Conservation (phyloP, 768 basidiomycete genomes). For the Strobilomyces echinocephalus region DNA sequence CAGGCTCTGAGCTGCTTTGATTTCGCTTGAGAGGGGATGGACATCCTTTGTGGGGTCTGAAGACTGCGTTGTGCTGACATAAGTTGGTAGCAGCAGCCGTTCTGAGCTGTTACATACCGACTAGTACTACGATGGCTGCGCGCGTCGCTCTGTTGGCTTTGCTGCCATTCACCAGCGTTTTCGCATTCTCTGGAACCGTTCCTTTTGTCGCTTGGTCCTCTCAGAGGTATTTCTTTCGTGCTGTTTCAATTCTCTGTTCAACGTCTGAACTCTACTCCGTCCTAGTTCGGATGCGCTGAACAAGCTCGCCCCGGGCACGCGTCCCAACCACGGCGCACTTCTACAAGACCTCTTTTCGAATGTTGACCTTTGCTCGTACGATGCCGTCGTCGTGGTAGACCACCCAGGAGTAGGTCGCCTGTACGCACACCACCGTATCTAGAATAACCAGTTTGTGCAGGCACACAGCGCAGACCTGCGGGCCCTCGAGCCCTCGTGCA, state of each 20-base stretch:
- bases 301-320: slow-evolving; percentile 34
- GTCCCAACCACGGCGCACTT: slow-evolving; percentile 30
- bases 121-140: slow-evolving; percentile 46
- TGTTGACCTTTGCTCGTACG: slow-evolving; percentile 54
- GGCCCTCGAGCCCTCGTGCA: slow-evolving; percentile 47
- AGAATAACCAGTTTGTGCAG: slow-evolving; percentile 33
- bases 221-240: slow-evolving; percentile 39
- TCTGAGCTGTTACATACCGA: background rate
- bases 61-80: background rate
- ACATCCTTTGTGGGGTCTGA: background rate
- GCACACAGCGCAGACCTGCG: slow-evolving; percentile 76
- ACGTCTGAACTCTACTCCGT: background rate
- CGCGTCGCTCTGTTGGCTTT: slow-evolving; percentile 41
- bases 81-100: too few relatives aligned
- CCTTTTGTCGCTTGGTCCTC: slow-evolving; percentile 75
- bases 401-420: slow-evolving; percentile 61
- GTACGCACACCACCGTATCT: background rate
- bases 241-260: background rate
- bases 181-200: slow-evolving; percentile 57
- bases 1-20: slow-evolving; percentile 84
- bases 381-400: slow-evolving; percentile 63
- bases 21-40: slow-evolving; percentile 48
- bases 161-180: slow-evolving; percentile 36
- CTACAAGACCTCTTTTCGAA: slow-evolving; percentile 41
- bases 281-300: slow-evolving; percentile 48